Base-by-base conservation (phyloP, 768 basidiomycete genomes). In the Leccinum variicolor region DNA sequence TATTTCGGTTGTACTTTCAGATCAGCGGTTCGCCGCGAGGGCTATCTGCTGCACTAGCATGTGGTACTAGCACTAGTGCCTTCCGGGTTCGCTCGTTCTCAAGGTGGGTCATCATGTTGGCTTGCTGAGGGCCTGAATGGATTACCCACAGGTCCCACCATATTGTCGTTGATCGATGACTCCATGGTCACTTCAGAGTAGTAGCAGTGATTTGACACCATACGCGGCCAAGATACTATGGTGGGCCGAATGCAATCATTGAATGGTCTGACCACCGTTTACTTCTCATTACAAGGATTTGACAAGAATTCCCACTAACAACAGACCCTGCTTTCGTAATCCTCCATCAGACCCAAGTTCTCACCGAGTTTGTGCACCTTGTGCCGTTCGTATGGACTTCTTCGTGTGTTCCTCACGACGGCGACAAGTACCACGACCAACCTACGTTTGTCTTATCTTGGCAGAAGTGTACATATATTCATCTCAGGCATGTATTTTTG, bases 401-500 rank as follows among this genome's bases (percentile, higher is more conserved):
- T 21, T 34, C 26, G 39, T 23, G 15, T 56, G 17, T 41, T 25
- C 21, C 34, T 17, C 36, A 41, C 53, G 23, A 23, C 29, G 19
- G 11, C 17, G 15, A 3, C 19, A 26, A 23, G 31, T 21, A 17
- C 23, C 47, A 4, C 25, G 4, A 29, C 21, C 8, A 34, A 50
- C 52, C 25, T 28, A 15, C 43, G 26, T 46, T 33, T 47, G n/a
- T 50, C 45, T 39, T 55, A 55, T 63, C 57, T 43, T 39, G n/a
- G 17, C 43, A 8, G 34, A 7, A 23, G 17, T 43, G 3, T 29
- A 43, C 26, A 47, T 3, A 36, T 11, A 3, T 53, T 23, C 25
- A 9, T n/a, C 3, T 50, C 43, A 43, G 25, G 62, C 50, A 61
- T 52, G 53, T 65, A 63, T 63, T 63, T 21, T 68, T 68, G 66